Conservation (phyloP, 257 asterid species). For the Lithospermum erythrorhizon region DNA sequence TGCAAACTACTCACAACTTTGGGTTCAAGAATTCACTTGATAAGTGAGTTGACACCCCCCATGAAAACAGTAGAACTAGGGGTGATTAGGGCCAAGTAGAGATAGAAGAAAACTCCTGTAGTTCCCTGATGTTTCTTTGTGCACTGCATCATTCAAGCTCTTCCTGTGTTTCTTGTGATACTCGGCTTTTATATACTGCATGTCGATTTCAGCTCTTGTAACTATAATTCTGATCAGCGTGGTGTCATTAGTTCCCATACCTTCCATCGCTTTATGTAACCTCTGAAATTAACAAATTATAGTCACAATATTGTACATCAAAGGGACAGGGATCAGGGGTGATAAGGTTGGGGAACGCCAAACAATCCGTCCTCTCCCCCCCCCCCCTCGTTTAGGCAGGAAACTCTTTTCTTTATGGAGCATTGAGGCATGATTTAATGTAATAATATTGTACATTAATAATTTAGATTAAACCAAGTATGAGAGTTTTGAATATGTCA, state of each 20-base stretch:
- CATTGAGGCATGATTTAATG: too few species aligned
- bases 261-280: constrained; percentile 83
- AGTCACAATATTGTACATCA: neutral
- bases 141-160: constrained; percentile 53
- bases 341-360: too few species aligned
- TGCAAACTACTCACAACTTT: neutral
- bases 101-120: constrained; percentile 63
- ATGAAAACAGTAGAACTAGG: constrained; percentile 5
- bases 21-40: neutral
- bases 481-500: neutral
- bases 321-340: too few species aligned
- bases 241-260: constrained; percentile 74
- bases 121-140: constrained; percentile 63
- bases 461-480: neutral
- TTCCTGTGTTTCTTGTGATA: constrained; percentile 68
- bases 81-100: constrained; percentile 51
- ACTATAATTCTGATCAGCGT: constrained; percentile 57
- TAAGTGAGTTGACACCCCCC: too few species aligned
- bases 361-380: too few species aligned
- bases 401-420: too few species aligned
- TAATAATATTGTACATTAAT: neutral
- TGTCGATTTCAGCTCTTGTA: constrained; percentile 82
- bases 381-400: too few species aligned
- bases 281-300: constrained; percentile 18
- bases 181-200: constrained; percentile 78